These are phyloP conservation scores for Pseudogymnoascus verrucosus DNA, from an alignment of 2,329 filamentous ascomycete species.

Conservation along the genomic window DNA sequence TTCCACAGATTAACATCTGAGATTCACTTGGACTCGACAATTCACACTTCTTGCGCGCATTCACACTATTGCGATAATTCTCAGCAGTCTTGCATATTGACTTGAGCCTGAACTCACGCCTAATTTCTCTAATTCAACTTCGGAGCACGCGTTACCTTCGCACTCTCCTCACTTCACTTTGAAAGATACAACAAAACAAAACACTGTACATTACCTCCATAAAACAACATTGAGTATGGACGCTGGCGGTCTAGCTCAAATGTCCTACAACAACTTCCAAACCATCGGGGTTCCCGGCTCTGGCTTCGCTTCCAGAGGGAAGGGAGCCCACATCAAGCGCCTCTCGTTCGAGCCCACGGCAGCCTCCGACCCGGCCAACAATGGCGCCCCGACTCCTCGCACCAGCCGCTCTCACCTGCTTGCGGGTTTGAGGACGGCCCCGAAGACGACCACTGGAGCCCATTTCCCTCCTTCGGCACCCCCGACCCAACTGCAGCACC, in stretches of 20 bases:
- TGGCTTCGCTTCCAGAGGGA: constrained; percentile 78
- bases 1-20: background rate
- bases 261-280: constrained; percentile 82
- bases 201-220: constrained; percentile 5
- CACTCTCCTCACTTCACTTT: background rate
- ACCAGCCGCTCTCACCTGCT: constrained; percentile 93
- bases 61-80: background rate
- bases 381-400: constrained; percentile 70
- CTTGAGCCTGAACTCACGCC: background rate
- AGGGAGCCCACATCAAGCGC: constrained; percentile 78
- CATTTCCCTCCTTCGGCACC: constrained; percentile 61
- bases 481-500: constrained; percentile 43
- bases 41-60: background rate
- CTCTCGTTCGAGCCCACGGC: constrained; percentile 70
- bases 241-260: constrained; percentile 99
- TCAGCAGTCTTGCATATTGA: background rate
- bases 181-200: constrained; percentile 4
- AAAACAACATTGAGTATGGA: constrained; percentile 49
- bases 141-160: background rate
- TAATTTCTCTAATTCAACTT: constrained; percentile 5
- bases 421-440: constrained; percentile 85
- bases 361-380: constrained; percentile 59
- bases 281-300: constrained; percentile 68
- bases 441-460: constrained; percentile 70
- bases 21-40: constrained; percentile 5